Base-by-base conservation (phyloP, 768 basidiomycete genomes). In the Chalciporus sphaerocephalus region DNA sequence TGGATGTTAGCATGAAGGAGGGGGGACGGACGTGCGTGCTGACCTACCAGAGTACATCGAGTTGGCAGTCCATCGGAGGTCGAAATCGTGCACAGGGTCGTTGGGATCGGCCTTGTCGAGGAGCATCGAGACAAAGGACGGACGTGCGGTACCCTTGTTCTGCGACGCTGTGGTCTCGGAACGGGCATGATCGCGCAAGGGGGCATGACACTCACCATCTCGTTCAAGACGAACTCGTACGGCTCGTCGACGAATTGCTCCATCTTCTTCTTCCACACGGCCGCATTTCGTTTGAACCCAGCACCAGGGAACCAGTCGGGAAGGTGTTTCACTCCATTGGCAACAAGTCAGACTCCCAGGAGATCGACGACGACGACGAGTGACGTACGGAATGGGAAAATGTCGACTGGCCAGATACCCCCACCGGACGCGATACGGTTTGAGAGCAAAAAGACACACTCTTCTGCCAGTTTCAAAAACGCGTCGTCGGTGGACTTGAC, bases 61-160 rank as follows among this genome's bases (percentile, higher is more conserved):
- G 60, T 88, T 87, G n/a, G 87, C 87, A 1, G 83, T 80, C 84
- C 85, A 86, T 47, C 84, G 82, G 37, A 88, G 69, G 53, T 89
- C 86, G 50, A 80, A 80, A 54, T 85, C 82, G 36, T 74, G 76
- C 44, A 64, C 59, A 11, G 36, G 16, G 38, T 63, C 62, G 1
- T 49, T 40, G 22, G 11, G 25, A 28, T 32, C 46, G 16, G 42
- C 24, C 30, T 50, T 51, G 30, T 2, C 18, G 12, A 87, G 68
- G 16, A 87, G 66, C 8, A 75, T 80, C 2, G 71, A 71, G 20
- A 69, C 69, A 40, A 74, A 74, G 9, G 71, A 75, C 3, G 69
- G 53, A 17, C 56, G 58, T 15, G 70, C 65, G 13, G 62, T 66
- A 9, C 74, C 71, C 35, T 66, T 58, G 32, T 56, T 52, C 73